Conservation (phyloP, 129 eudicot genomes). For the Solidago caesia region DNA sequence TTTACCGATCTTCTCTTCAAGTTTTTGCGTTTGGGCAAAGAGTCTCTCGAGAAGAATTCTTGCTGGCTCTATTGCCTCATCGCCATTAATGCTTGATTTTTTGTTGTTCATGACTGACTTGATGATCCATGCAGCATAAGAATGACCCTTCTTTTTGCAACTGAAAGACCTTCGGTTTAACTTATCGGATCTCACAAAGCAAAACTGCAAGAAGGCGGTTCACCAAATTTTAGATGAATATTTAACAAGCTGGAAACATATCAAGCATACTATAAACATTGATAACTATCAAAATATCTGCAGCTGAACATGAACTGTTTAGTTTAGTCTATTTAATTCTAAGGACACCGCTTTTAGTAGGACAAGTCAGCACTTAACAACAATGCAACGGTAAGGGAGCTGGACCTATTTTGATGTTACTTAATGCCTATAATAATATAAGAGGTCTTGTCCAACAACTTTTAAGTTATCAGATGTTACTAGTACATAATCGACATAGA, state of each 20-base stretch:
- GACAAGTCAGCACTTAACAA: too few species aligned
- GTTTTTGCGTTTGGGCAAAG: constrained; percentile 71
- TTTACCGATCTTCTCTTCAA: constrained; percentile 63
- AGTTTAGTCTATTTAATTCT: neutral
- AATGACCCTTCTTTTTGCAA: constrained; percentile 31
- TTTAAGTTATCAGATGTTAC: too few species aligned
- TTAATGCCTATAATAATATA: too few species aligned
- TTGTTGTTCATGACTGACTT: constrained; percentile 59
- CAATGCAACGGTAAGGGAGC: too few species aligned
- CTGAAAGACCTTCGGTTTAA: constrained; percentile 29
- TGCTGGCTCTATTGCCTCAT: constrained; percentile 67
- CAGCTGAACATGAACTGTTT: neutral
- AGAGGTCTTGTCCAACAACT: too few species aligned
- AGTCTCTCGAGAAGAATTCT: constrained; percentile 75
- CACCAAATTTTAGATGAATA: constrained; percentile 16
- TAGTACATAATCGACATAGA: too few species aligned
- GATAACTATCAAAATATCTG: neutral
- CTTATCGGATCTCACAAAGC: constrained; percentile 36
- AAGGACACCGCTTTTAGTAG: too few species aligned
- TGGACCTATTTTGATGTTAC: too few species aligned
- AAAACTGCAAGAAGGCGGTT: constrained; percentile 45
- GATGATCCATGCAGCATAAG: constrained; percentile 38
- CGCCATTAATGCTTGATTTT: constrained; percentile 47
- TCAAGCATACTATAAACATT: neutral
- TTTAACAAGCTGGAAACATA: neutral